A percentile compares a stretch with the other conserved stretches of the same genome.
Evolutionary conservation across 148 eudicot genomes (phyloP).

Genomic region (Vaccinium macrocarpon): DNA sequence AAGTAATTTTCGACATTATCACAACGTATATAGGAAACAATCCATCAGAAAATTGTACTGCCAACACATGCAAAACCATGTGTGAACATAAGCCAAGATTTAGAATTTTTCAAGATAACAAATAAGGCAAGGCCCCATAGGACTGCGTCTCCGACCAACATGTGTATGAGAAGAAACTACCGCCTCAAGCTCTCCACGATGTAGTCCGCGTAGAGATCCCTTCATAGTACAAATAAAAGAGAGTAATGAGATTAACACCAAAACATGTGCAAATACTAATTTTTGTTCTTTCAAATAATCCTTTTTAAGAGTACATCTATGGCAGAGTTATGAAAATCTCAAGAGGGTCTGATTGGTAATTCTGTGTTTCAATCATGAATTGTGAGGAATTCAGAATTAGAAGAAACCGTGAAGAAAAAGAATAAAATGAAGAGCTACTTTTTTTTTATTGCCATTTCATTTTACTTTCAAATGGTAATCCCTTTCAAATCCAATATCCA

Average conservation of each 20-base stretch:
- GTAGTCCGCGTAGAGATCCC: conserved; percentile 46
- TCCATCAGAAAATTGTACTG: not conserved
- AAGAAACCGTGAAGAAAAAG: not conserved
- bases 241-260: not conserved
- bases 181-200: conserved; percentile 52
- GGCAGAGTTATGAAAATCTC: not conserved
- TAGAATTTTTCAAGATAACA: not conserved
- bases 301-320: not conserved
- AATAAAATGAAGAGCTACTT: not conserved
- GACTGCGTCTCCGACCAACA: not conserved
- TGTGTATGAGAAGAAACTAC: conserved; percentile 18
- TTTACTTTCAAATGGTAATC: not conserved
- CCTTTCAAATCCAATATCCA: not conserved
- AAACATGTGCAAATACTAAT: not conserved
- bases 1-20: not conserved
- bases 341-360: not conserved
- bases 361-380: not conserved
- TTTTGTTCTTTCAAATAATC: not conserved
- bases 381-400: not conserved
- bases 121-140: not conserved
- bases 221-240: not conserved
- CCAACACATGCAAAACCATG: not conserved
- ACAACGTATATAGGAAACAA: not conserved
- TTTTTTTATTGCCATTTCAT: not conserved
- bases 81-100: not conserved